phyloP scores from a whole-genome alignment of 2,329 filamentous ascomycete species.

The Seiridium unicorne region DNA sequence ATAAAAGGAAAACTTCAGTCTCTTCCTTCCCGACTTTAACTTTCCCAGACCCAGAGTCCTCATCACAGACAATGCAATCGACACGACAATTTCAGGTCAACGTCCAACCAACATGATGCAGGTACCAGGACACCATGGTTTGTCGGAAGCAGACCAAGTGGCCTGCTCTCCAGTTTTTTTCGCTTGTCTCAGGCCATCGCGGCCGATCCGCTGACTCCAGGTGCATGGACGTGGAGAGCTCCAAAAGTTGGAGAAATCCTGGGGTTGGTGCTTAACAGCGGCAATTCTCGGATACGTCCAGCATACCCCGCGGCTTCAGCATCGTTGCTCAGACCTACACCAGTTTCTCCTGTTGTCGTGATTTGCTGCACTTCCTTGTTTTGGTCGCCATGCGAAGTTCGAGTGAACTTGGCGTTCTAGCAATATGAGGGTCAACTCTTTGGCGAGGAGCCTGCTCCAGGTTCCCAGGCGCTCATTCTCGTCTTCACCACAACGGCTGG shows the following conservation, averaged over 20 bases:
- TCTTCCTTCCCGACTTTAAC: too few species aligned
- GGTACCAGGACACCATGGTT: background rate
- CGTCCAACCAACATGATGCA: background rate
- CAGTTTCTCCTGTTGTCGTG: background rate
- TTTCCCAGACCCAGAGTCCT: too few species aligned
- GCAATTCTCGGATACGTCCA: conserved; percentile 11
- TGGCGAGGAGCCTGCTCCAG: conserved; percentile 34
- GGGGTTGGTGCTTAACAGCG: conserved; percentile 13
- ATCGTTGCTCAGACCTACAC: background rate
- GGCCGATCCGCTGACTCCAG: background rate
- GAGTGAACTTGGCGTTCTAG: background rate
- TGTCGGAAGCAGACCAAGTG: background rate
- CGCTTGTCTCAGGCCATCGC: background rate
- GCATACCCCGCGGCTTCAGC: conserved; percentile 9
- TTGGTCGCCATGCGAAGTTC: background rate
- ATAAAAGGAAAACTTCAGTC: too few species aligned
- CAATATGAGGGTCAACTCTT: conserved; percentile 42
- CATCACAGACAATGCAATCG: too few species aligned
- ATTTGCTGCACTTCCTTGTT: background rate
- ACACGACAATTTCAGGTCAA: too few species aligned
- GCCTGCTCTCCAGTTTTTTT: background rate
- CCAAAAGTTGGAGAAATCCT: conserved; percentile 8
- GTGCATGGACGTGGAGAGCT: background rate
- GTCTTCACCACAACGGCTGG: conserved; percentile 42
- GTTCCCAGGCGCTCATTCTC: conserved; percentile 49